phyloP scores from a whole-genome alignment of 306 rosid species.

The Vigna mungo region DNA sequence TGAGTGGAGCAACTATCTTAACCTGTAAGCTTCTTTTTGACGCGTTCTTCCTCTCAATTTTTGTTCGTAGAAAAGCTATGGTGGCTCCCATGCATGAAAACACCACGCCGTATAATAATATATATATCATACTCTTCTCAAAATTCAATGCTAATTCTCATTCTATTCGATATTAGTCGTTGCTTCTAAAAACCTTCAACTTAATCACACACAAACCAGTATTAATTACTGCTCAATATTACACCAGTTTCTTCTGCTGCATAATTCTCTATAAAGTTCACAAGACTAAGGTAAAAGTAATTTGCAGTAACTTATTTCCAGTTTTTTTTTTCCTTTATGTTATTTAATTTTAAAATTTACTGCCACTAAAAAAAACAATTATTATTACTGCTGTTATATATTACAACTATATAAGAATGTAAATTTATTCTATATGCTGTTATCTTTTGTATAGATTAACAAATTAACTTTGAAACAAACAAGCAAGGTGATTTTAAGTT shows the following conservation, averaged over 20 bases:
- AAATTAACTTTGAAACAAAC: no score
- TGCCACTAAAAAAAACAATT: no score
- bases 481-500: no score
- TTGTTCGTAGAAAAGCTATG: not conserved
- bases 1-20: conserved; percentile 9
- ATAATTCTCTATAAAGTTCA: not conserved
- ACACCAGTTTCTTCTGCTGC: no score
- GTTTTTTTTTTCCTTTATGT: no score
- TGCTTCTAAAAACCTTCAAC: not conserved
- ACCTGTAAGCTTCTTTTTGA: conserved; percentile 12
- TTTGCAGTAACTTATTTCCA: not conserved
- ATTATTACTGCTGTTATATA: no score
- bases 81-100: conserved; percentile 18
- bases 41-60: not conserved
- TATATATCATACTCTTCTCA: not conserved
- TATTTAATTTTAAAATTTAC: no score
- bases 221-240: no score
- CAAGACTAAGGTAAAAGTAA: not conserved
- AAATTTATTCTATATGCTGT: no score
- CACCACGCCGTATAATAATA: not conserved
- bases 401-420: no score
- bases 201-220: not conserved
- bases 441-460: no score
- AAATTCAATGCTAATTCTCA: not conserved
- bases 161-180: not conserved